These are phyloP conservation scores for Melaleuca alternifolia DNA, from an alignment of 345 rosid species.

Conservation along the genomic window DNA sequence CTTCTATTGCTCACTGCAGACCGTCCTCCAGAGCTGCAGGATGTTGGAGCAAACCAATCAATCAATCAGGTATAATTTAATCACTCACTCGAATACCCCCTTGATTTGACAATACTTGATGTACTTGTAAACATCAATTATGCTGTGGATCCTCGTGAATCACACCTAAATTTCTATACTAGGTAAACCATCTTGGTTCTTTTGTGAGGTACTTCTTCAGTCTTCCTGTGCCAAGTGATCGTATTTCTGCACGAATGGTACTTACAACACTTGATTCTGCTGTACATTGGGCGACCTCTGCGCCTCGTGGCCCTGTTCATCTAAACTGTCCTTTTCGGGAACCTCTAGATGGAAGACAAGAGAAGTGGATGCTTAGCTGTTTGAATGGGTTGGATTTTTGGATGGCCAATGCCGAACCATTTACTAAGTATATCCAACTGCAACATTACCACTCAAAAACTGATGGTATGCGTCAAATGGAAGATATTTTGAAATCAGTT, in stretches of 20 bases:
- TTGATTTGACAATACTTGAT: not conserved
- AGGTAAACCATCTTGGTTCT: conserved; percentile 93
- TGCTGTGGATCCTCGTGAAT: not conserved
- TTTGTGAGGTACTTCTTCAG: conserved; percentile 82
- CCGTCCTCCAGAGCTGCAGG: conserved; percentile 95
- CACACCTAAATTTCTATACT: conserved; percentile 7
- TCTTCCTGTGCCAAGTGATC: conserved; percentile 80
- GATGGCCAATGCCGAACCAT: conserved; percentile 64
- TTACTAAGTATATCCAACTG: conserved; percentile 59
- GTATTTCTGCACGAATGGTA: conserved; percentile 70
- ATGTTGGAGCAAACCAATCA: conserved; percentile 89
- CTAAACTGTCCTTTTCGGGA: conserved; percentile 91
- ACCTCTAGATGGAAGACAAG: conserved; percentile 56
- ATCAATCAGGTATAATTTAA: conserved; percentile 59
- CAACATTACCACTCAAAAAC: conserved; percentile 26
- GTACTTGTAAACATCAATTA: not conserved
- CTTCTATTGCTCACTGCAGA: conserved; percentile 84
- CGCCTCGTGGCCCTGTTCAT: conserved; percentile 86
- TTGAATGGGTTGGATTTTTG: conserved; percentile 70
- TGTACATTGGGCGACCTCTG: conserved; percentile 60
- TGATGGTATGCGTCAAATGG: conserved; percentile 18
- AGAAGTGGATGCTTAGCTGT: conserved; percentile 58
- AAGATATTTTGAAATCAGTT: conserved; percentile 47
- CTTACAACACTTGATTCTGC: conserved; percentile 90
- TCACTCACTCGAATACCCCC: not conserved